Evolutionary conservation across 805 yeast species (phyloP).

Genomic region (Ogataea dorogensis): DNA sequence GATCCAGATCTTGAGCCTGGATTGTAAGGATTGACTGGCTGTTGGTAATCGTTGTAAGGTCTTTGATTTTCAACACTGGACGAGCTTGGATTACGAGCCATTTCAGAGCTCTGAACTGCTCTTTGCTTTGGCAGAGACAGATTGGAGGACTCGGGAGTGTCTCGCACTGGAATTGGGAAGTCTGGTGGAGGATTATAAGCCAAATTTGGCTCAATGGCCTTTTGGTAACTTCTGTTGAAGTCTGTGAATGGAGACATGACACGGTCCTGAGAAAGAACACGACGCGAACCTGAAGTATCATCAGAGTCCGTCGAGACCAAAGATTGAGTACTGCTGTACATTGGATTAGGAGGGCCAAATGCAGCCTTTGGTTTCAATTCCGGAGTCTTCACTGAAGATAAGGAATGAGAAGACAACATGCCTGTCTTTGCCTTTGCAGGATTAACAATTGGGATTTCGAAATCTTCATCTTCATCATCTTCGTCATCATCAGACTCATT

Average conservation of each 20-base stretch:
- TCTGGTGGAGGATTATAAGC: conserved; percentile 2
- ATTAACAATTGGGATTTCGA: conserved; percentile 22
- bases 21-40: conserved; percentile 2
- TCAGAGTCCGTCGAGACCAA: conserved; percentile 12
- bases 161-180: background rate
- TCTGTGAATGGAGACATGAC: conserved; percentile 37
- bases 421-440: conserved; percentile 8
- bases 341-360: conserved; percentile 10
- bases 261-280: conserved; percentile 17
- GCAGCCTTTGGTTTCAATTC: background rate
- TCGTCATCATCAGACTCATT: conserved; percentile 15
- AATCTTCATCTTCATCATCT: conserved; percentile 23
- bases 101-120: background rate
- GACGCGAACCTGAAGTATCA: conserved; percentile 2
- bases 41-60: background rate
- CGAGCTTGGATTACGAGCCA: background rate
- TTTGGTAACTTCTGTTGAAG: conserved; percentile 32
- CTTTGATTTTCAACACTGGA: background rate
- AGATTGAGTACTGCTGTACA: conserved; percentile 6
- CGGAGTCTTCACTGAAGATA: conserved; percentile 2
- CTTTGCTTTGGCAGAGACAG: conserved; percentile 7
- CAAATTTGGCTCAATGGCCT: conserved; percentile 25
- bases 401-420: conserved; percentile 9
- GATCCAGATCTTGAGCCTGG: conserved; percentile 1
- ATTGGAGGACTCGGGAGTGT: background rate